Evolutionary conservation across 305 asterid genomes (phyloP).

Genomic region (Rubia peregrina): DNA sequence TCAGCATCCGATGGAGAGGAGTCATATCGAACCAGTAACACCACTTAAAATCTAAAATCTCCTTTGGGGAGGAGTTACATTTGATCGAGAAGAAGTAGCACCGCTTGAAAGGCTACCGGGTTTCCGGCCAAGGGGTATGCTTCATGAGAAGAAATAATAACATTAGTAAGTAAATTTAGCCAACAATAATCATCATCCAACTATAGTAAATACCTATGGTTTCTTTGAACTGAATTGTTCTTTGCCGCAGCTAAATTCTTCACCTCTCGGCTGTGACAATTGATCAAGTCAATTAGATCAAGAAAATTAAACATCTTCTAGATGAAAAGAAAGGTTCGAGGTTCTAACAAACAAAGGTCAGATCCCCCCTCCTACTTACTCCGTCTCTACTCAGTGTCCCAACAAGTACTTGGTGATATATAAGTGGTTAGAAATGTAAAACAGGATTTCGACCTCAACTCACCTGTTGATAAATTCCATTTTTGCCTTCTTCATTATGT

Average conservation of each 20-base stretch:
- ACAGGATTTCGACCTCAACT: background rate
- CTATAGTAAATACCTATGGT: conserved; percentile 35
- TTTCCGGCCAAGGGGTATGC: conserved; percentile 36
- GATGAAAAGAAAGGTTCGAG: background rate
- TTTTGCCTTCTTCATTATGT: conserved; percentile 89
- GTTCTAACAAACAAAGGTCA: background rate
- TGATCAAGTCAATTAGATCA: background rate
- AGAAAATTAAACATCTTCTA: background rate
- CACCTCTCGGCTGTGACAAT: conserved; percentile 59
- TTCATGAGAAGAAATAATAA: conserved; percentile 18
- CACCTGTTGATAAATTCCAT: conserved; percentile 72
- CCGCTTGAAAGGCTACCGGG: conserved; percentile 28
- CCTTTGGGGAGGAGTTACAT: conserved; percentile 30
- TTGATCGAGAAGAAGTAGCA: conserved; percentile 34
- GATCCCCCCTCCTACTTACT: background rate
- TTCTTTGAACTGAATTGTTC: conserved; percentile 46
- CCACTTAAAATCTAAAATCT: conserved; percentile 17
- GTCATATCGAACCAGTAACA: too few relatives aligned
- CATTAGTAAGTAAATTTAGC: conserved; percentile 10
- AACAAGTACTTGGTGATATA: too few relatives aligned
- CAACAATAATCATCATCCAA: background rate
- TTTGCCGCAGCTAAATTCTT: conserved; percentile 66
- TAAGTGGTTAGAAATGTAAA: too few relatives aligned
- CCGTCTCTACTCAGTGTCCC: too few relatives aligned
- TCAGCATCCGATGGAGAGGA: background rate